Base-by-base conservation (phyloP, 306 rosid genomes). In the Dalbergia oliveri region DNA sequence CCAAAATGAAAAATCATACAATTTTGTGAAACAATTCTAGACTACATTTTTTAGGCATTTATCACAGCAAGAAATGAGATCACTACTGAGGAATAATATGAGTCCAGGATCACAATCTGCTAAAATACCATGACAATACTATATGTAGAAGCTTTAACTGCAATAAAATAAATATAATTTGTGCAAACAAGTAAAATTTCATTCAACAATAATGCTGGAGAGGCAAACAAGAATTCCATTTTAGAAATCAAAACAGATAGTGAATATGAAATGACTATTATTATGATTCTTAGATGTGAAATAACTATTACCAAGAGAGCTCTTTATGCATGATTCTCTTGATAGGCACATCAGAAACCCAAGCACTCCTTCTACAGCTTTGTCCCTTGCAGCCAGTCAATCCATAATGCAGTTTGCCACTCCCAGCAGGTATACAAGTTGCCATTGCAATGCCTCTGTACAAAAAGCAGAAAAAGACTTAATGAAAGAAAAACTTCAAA, bases 361-460 rank as follows among this genome's bases (percentile, higher is more conserved):
- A 78, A 56, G 87, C 86, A 72, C 76, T 67, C 81, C 79, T 85
- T 53, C 86, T 80, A 82, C 82, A 87, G 71, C 88, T 85, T 72
- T 67, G 87, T 76, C 71, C 69, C 82, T 80, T 88, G 87, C 75
- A 71, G 66, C 69, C 77, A 57, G 51, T 66, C 75, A 61, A 82
- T 71, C 65, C 8, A 66, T n/a, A 89, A 41, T 78, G 81, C 66
- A 91, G 78, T 64, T 80, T 82, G 75, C 92, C 83, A 43, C 85
- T 84, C 77, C 94, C 93, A 26, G 86, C 82, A 37, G 91, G 89
- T 45, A 91, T 77, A 81, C 90, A 85, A 80, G 86, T 90, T 79
- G 88, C 70, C 99, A 95, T 95, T 83, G 78, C 81, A 78, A 84
- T 71, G 66, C 76, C 73, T 78, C 86, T 84, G 81, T 14, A 63